Evolutionary conservation across 202 grass and related monocot species (phyloP).

Genomic region (Brachypodium distachyon): DNA sequence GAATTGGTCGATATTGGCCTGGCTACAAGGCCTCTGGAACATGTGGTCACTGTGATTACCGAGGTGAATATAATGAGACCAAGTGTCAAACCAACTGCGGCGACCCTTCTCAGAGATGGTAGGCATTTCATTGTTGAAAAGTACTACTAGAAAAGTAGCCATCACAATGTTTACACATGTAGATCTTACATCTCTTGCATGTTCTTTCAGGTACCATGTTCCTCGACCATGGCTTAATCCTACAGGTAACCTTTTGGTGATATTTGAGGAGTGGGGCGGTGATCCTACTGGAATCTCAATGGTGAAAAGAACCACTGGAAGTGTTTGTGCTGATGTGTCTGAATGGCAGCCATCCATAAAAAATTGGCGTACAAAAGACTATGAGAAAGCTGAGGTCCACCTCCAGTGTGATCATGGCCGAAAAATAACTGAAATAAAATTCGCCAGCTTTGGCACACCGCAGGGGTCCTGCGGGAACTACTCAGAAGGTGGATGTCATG

Average conservation of each 20-base stretch:
- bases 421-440: slow-evolving; percentile 85
- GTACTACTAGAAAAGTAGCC: neutral
- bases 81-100: slow-evolving; percentile 94
- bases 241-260: slow-evolving; percentile 81
- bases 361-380: slow-evolving; percentile 76
- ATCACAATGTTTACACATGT: neutral
- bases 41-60: slow-evolving; percentile 73
- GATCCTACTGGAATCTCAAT: slow-evolving; percentile 65
- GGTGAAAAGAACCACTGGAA: slow-evolving; percentile 70
- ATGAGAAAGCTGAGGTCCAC: slow-evolving; percentile 70
- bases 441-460: slow-evolving; percentile 92
- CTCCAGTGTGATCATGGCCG: slow-evolving; percentile 63
- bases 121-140: neutral
- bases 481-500: slow-evolving; percentile 79
- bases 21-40: slow-evolving; percentile 66
- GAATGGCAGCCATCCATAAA: slow-evolving; percentile 96
- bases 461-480: slow-evolving; percentile 77
- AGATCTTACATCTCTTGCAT: slow-evolving; percentile 23
- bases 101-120: slow-evolving; percentile 94
- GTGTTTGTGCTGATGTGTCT: slow-evolving; percentile 79
- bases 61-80: slow-evolving; percentile 64
- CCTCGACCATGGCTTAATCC: slow-evolving; percentile 95
- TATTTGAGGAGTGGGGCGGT: slow-evolving; percentile 96
- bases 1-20: slow-evolving; percentile 91
- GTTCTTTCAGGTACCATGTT: slow-evolving; percentile 74